Conservation (phyloP, 257 asterid genomes). For the Capsicum baccatum region DNA sequence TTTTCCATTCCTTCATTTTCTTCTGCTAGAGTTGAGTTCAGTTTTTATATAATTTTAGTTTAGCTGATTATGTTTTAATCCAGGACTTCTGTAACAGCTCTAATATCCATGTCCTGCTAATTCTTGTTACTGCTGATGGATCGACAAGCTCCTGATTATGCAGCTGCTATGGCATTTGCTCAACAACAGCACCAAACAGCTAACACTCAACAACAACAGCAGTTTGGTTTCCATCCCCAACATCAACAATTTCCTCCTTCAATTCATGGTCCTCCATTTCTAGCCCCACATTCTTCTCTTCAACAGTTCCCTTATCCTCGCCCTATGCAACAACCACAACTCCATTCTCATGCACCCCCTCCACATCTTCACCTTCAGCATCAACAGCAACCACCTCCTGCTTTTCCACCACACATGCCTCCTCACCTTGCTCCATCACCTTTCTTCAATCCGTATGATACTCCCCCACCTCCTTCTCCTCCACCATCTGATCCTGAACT, state of each 20-base stretch:
- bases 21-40: conserved; percentile 4
- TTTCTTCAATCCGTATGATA: conserved; percentile 70
- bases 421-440: conserved; percentile 73
- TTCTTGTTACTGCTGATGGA: conserved; percentile 60
- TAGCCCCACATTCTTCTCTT: conserved; percentile 36
- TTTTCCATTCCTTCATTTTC: conserved; percentile 18
- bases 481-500: conserved; percentile 95
- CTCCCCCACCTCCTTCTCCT: conserved; percentile 81
- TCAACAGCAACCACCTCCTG: conserved; percentile 64
- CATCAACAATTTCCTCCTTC: conserved; percentile 88
- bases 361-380: conserved; percentile 63
- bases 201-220: conserved; percentile 66
- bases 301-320: conserved; percentile 77
- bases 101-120: conserved; percentile 17
- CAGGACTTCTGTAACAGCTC: conserved; percentile 22
- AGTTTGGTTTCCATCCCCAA: conserved; percentile 82
- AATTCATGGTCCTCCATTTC: conserved; percentile 76
- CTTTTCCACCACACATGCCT: conserved; percentile 77
- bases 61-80: conserved; percentile 20
- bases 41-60: conserved; percentile 19
- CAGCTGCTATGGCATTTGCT: conserved; percentile 72
- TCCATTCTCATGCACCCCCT: conserved; percentile 66
- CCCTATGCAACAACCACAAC: conserved; percentile 76
- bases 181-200: conserved; percentile 73
- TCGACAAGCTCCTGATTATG: conserved; percentile 82